These are phyloP conservation scores for Backusella morwellensis DNA, from an alignment of 192 early-diverging fungal genomes.

Conservation along the genomic window DNA sequence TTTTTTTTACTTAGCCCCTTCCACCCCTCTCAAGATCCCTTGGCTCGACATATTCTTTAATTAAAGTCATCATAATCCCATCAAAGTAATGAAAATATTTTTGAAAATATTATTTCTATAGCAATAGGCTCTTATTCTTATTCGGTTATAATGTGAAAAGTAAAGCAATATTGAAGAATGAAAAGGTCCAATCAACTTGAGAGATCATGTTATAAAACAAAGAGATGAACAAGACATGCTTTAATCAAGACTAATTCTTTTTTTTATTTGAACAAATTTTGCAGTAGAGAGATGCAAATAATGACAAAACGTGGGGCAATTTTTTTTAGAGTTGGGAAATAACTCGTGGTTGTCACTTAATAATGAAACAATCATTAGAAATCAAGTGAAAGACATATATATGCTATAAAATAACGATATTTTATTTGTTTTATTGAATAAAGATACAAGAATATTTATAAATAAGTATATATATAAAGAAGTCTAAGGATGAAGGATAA, in stretches of 20 bases:
- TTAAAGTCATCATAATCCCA: neutral
- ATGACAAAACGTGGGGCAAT: neutral
- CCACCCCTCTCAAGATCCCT: neutral
- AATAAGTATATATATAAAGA: neutral
- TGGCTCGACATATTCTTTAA: neutral
- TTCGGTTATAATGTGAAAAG: too few species aligned
- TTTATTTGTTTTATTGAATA: neutral
- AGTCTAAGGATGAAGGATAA: neutral
- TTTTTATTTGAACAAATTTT: neutral
- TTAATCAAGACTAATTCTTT: neutral
- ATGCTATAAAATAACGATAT: neutral
- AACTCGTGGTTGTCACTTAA: neutral
- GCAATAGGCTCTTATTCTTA: neutral
- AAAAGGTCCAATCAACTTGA: neutral
- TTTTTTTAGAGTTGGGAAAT: neutral
- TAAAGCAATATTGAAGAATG: neutral
- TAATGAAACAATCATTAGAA: neutral
- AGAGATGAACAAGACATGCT: neutral
- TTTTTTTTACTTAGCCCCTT: neutral
- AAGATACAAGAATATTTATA: constrained; percentile 6
- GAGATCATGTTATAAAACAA: neutral
- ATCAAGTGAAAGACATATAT: too few species aligned
- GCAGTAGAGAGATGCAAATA: neutral
- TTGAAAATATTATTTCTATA: too few species aligned
- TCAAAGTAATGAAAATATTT: neutral